phyloP scores from a whole-genome alignment of 495 filamentous ascomycete species.

The Alectoria sarmentosa region DNA sequence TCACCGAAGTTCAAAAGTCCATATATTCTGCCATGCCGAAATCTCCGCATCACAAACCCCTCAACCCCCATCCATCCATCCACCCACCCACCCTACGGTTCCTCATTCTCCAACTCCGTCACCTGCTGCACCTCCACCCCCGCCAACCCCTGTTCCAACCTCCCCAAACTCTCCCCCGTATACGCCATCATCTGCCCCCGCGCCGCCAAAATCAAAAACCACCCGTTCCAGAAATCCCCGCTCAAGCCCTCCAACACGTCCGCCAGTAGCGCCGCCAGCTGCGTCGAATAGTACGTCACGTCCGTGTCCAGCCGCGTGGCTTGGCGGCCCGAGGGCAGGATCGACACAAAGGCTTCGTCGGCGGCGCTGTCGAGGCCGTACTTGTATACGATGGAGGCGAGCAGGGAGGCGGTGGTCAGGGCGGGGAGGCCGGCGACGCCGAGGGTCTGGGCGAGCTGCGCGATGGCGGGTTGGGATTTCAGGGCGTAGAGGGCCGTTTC shows the following conservation, averaged over 20 bases:
- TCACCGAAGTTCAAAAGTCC: too few relatives aligned
- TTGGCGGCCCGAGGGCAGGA: neutral
- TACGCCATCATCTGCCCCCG: slow-evolving; percentile 2
- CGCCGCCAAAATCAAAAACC: neutral
- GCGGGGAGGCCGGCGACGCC: neutral
- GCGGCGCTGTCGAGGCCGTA: neutral
- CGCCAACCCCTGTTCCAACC: neutral
- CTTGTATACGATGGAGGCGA: neutral
- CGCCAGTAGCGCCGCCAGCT: neutral
- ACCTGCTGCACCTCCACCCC: neutral
- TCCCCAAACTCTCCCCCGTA: neutral
- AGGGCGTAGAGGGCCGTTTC: neutral
- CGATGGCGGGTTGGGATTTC: neutral
- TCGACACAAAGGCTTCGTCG: neutral
- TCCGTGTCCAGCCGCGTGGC: neutral
- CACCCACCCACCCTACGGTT: neutral
- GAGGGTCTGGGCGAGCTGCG: neutral
- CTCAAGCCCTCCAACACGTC: neutral
- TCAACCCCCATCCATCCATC: neutral
- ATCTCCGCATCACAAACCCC: too few relatives aligned
- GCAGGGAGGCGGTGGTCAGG: neutral
- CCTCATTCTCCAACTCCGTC: neutral
- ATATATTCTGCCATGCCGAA: too few relatives aligned
- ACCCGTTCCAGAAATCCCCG: neutral
- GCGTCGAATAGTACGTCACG: neutral